A percentile compares a stretch with the other conserved stretches of the same genome.
phyloP scores from a whole-genome alignment of 495 filamentous ascomycete species.

The Lasiosphaeria miniovina region DNA sequence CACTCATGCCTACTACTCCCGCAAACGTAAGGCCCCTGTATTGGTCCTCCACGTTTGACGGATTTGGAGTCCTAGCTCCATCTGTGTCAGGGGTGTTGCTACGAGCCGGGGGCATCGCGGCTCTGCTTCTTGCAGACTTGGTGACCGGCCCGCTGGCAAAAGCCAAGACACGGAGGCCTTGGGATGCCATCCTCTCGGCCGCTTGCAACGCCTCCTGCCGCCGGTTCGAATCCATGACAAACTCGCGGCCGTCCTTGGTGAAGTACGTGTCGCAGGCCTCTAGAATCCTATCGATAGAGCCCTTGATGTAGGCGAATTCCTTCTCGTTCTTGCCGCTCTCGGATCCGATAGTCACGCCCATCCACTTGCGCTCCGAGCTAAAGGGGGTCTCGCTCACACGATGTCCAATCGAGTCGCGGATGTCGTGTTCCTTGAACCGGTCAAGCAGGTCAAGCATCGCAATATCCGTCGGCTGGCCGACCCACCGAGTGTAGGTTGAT shows the following conservation, averaged over 20 bases:
- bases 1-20: slow-evolving; percentile 93
- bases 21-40: slow-evolving; percentile 86
- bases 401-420: slow-evolving; percentile 75
- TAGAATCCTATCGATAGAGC: slow-evolving; percentile 84
- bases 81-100: slow-evolving; percentile 34
- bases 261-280: slow-evolving; percentile 87
- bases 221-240: slow-evolving; percentile 76
- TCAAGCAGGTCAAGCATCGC: slow-evolving; percentile 92
- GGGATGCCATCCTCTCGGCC: slow-evolving; percentile 84
- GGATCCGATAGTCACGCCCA: slow-evolving; percentile 83
- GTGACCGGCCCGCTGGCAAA: slow-evolving; percentile 76
- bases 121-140: slow-evolving; percentile 33
- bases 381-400: slow-evolving; percentile 86
- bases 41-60: slow-evolving; percentile 60
- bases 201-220: slow-evolving; percentile 73
- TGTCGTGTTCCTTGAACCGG: slow-evolving; percentile 82
- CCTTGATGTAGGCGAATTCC: slow-evolving; percentile 90
- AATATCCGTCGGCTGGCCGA: slow-evolving; percentile 95
- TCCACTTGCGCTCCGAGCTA: slow-evolving; percentile 97
- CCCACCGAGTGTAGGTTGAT: slow-evolving; percentile 78
- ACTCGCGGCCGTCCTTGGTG: slow-evolving; percentile 79
- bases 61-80: slow-evolving; percentile 36
- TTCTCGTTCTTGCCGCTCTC: slow-evolving; percentile 50
- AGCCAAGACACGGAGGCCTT: slow-evolving; percentile 85
- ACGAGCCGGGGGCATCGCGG: slow-evolving; percentile 20